Evolutionary conservation across 2,329 filamentous ascomycete species (phyloP).

Genomic region (Botrytis cinerea): DNA sequence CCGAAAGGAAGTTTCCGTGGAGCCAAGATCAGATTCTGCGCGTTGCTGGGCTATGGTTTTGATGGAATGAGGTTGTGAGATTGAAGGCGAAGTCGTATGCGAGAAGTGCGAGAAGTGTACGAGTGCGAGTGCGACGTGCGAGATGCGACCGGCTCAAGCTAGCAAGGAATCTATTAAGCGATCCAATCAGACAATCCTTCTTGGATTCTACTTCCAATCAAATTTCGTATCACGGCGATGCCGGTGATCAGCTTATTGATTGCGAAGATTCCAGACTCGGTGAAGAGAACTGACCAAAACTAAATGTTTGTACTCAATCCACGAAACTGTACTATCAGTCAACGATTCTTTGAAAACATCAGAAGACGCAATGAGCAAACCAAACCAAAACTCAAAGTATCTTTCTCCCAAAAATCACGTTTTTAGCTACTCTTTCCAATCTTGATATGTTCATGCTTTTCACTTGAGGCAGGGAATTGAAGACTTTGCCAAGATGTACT

Average conservation of each 20-base stretch:
- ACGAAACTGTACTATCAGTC: too few species aligned
- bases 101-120: conserved; percentile 1
- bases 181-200: not conserved
- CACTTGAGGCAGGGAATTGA: not conserved
- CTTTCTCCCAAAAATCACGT: not conserved
- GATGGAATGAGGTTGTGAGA: not conserved
- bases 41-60: conserved; percentile 2
- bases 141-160: not conserved
- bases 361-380: not conserved
- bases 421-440: not conserved
- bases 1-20: not conserved
- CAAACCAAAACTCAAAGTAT: not conserved
- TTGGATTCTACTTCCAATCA: not conserved
- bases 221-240: not conserved
- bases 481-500: not conserved
- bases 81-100: not conserved
- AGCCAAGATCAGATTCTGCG: not conserved
- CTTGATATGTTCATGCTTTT: not conserved
- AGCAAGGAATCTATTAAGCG: not conserved
- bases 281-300: not conserved
- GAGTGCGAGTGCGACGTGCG: not conserved
- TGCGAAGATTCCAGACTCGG: not conserved
- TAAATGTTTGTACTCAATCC: not conserved
- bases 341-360: not conserved
- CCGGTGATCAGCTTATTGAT: not conserved